Evolutionary conservation across 495 filamentous ascomycete species (phyloP), one percentile per base, ranked within the genome.

Genomic region (Parathielavia appendiculata): DNA sequence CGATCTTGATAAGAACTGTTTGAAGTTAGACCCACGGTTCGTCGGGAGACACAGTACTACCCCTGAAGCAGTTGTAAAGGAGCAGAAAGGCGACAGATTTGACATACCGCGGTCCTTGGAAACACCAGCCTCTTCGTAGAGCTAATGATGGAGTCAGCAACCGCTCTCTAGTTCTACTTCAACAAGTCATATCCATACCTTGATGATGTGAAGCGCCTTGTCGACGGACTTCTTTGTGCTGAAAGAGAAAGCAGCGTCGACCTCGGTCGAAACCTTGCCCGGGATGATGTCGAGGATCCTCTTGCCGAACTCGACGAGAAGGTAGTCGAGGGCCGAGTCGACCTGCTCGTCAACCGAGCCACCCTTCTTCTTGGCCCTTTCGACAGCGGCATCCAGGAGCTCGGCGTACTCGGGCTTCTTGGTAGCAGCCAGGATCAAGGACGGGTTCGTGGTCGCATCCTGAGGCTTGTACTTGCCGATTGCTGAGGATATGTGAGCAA

Each of bases 391-490:
- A 67, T 99, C 92, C 68, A 97, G 92, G 57, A 99, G 79, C 68
- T 85, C 83, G 67, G 91, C 91, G 73, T 99, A 99, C 73, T 96
- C 92, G 70, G 88, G 71, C 84, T 97, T 99, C 84, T 99, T 96
- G 72, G 95, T 90, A 56, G 93, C 93, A 66, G 90, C 91, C 71
- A 99, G 84, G 75, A 99, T 97, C 69, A 99, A 81, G 61, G 93
- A 97, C 40, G 93, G 93, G 82, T 99, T 99, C 75, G 93, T 99
- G 70, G 92, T 97, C 68, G 92, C 93, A 88, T 99, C 93, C 84
- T 97, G 92, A 56, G 93, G 93, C 84, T 96, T 93, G 85, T 99
- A 99, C 81, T 99, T 97, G 82, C 81, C 91, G 74, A 99, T 99
- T 69, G 92, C 89, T 84, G 78, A 71, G 59, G 67, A 51, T 48